Base-by-base conservation (phyloP, 129 eudicot species). In the Escallonia herrerae region DNA sequence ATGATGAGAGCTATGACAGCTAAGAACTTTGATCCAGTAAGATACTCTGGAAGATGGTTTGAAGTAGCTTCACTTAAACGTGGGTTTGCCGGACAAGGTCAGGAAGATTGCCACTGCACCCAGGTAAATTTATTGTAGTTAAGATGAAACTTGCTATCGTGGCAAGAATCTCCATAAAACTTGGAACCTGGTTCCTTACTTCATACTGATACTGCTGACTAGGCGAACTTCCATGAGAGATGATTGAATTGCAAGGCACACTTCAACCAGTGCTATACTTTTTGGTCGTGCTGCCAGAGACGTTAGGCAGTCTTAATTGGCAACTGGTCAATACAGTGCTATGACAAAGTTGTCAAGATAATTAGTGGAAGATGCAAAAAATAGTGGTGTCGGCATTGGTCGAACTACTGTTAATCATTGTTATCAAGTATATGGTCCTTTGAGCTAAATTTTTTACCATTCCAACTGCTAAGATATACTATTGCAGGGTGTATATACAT, bases 21-120 rank as follows among this genome's bases (percentile, higher is more conserved):
- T 38, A 85, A 84, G 61, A 76, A 87, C 67, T 91, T 91, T 38
- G 97, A 91, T 70, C 97, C 97, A 5, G 77, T 82, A 61, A 83
- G 95, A 83, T 91, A 91, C 60, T 61, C 97, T 51, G 97, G 97
- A 52, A 85, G 96, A 76, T 91, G 97, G 97, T 91, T 76, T 50
- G 97, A 91, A 82, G 97, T 91, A 22, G 97, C 96, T 69, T 91
- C 97, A 8, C 89, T 85, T 46, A 91, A 91, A 71, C 77, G 93
- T 71, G 91, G 97, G 12, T 90, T 90, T 78, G 95, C 97, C 37
- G 95, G 97, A 53, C 85, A 77, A 82, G 97, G 97, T 65, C 95
- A 90, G 73, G 97, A 71, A 84, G 95, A 87, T 82, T 90, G 97
- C 77, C 97, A 91, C 76, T 91, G 97, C 80, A 91, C 97, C 69